Base-by-base conservation (phyloP, 2,329 filamentous ascomycete species). In the Penicillium vulpinum region DNA sequence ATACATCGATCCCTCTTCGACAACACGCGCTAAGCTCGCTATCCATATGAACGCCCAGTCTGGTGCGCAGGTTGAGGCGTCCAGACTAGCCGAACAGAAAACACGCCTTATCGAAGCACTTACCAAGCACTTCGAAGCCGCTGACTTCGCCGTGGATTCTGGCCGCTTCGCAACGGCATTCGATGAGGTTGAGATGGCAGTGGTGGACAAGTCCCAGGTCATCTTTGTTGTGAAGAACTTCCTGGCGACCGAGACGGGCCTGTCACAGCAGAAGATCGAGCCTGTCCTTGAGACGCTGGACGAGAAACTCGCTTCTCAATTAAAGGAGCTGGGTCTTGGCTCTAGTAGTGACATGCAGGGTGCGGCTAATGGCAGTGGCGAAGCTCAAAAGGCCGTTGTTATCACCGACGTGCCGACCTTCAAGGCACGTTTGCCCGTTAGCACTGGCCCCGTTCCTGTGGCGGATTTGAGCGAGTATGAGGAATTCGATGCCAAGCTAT, bases 381-480 rank as follows among this genome's bases (percentile, higher is more conserved):
- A 40, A n/a, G 15, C 29, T 26, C 26, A 36, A n/a, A 66, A 82
- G 77, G 44, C 81, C 2, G 80, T 78, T 56, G 77, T 88, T 51
- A 92, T 97, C 66, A 85, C 85, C 45, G 90, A 96, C 70, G 88
- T 96, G 3, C 83, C 88, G 59, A 82, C 84, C 29, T 97, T 88
- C 83, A 96, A 94, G 81, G 86, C 90, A 0, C 81, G 85, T 15
- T 80, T 97, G 66, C 79, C 84, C 57, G 83, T 91, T 28, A 94
- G 87, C 61, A 81, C 83, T 22, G 93, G 90, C 0, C 85, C 92
- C 2, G 82, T 82, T 59, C 85, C 92, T 0, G 84, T 90, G 29
- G 87, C 84, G 69, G 88, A 94, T 63, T 74, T 97, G 54, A 88
- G 82, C 60, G 89, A 92, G 68, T 97, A 93, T 74, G 90, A 96